Evolutionary conservation across 176 grass and related monocot genomes (phyloP), one percentile per base, ranked within the genome.

Genomic region (Bromus sterilis): DNA sequence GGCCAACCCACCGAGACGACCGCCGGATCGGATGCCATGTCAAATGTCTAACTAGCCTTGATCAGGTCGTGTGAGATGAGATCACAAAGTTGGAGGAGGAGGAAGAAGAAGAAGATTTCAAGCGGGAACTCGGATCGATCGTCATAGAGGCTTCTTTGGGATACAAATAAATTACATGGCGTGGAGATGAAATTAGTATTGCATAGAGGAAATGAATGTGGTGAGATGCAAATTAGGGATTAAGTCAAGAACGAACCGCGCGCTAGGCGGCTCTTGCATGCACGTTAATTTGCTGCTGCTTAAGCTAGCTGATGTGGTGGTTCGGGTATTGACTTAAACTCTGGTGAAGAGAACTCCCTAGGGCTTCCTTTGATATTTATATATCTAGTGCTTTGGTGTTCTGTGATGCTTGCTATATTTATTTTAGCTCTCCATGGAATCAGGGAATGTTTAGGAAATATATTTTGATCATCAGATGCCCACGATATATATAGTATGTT

Each of bases 171-270:
- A 33, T 72, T 82, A 88, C 57, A 76, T 66, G 61, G 41, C 55
- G 81, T 85, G 73, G 77, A 72, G n/a, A 15, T 41, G 4, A 5
- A 40, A 7, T 69, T 78, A 51, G 65, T 76, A 48, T 87, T 48
- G 55, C 57, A 65, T 73, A 91, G 74, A 83, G 78, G 58, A 65
- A 58, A 64, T 73, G 66, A 42, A 78, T 10, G 59, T 62, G 66
- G 74, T 25, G 69, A 49, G 74, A 41, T 51, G 64, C 66, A 48
- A 77, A 51, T 7, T 7, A 53, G 83, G 89, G 85, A 83, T 91
- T 71, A 80, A 94, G 92, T 94, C 92, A 94, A 94, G 89, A 91
- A 94, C 92, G 92, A 94, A 94, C 92, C 89, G 73, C 41, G 76
- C 75, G 56, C 74, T 78, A 39, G 78, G 84, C 61, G 44, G n/a